Evolutionary conservation across 2,329 filamentous ascomycete genomes (phyloP).

Genomic region (Phialemonium atrogriseum): DNA sequence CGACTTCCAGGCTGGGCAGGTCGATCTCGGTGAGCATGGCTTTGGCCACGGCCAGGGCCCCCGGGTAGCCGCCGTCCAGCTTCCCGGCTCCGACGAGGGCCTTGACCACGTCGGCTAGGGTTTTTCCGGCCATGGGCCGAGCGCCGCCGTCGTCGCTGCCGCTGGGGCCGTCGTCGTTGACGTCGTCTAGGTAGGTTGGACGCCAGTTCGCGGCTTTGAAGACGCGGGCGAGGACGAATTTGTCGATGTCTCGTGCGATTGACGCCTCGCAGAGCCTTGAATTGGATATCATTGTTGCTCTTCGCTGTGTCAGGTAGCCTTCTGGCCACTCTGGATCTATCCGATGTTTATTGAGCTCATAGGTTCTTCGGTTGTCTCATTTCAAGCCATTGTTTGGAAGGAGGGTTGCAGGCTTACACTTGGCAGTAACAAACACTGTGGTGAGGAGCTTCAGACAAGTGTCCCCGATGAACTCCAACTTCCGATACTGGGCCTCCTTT

Average conservation of each 20-base stretch:
- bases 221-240: slow-evolving; percentile 57
- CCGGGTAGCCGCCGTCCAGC: slow-evolving; percentile 55
- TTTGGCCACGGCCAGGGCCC: slow-evolving; percentile 55
- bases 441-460: slow-evolving; percentile 67
- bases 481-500: slow-evolving; percentile 62
- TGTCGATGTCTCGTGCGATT: slow-evolving; percentile 52
- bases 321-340: slow-evolving; percentile 67
- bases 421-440: slow-evolving; percentile 51
- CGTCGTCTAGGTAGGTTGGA: slow-evolving; percentile 43
- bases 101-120: slow-evolving; percentile 78
- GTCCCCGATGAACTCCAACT: slow-evolving; percentile 79
- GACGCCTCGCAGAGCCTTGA: slow-evolving; percentile 57
- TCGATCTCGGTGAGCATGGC: slow-evolving; percentile 53
- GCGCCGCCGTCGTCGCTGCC: slow-evolving; percentile 9
- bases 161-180: slow-evolving; percentile 12
- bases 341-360: too few species aligned
- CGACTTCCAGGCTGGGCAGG: slow-evolving; percentile 36
- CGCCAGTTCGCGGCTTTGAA: slow-evolving; percentile 68
- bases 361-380: background rate
- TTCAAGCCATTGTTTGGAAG: background rate
- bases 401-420: slow-evolving; percentile 27
- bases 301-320: slow-evolving; percentile 59
- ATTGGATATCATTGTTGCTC: slow-evolving; percentile 66
- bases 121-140: slow-evolving; percentile 60
- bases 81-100: slow-evolving; percentile 70